Conservation (phyloP, 495 filamentous ascomycete genomes). For the Talaromyces proteolyticus region DNA sequence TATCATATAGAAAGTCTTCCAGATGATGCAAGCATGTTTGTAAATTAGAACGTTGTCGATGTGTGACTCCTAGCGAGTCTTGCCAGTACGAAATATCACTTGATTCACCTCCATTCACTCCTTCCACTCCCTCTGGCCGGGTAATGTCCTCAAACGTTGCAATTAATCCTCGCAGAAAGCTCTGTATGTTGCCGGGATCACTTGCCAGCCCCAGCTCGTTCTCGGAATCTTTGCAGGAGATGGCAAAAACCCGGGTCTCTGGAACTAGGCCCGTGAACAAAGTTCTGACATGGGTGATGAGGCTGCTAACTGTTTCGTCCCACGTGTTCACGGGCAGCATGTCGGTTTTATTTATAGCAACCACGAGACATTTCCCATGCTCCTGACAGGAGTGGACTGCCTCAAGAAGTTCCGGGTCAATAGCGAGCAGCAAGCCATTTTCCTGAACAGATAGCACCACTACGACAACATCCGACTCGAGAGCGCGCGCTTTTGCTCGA, state of each 20-base stretch:
- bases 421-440: slow-evolving; percentile 23
- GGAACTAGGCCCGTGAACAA: slow-evolving; percentile 34
- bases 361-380: slow-evolving; percentile 53
- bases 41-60: slow-evolving; percentile 80
- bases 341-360: slow-evolving; percentile 84
- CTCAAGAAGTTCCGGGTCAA: slow-evolving; percentile 54
- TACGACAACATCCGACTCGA: slow-evolving; percentile 81
- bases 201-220: slow-evolving; percentile 2
- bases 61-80: slow-evolving; percentile 84
- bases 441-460: slow-evolving; percentile 68
- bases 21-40: slow-evolving; percentile 64
- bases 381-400: slow-evolving; percentile 50
- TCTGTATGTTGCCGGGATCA: slow-evolving; percentile 63
- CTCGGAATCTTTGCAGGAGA: slow-evolving; percentile 60
- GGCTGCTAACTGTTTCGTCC: slow-evolving; percentile 7
- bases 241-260: slow-evolving; percentile 45
- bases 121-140: slow-evolving; percentile 37
- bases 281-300: slow-evolving; percentile 17
- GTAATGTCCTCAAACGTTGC: slow-evolving; percentile 70
- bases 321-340: slow-evolving; percentile 24
- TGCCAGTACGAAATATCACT: slow-evolving; percentile 57
- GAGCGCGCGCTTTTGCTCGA: slow-evolving; percentile 72
- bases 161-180: slow-evolving; percentile 61
- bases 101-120: slow-evolving; percentile 19
- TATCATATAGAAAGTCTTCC: slow-evolving; percentile 55